These are phyloP conservation scores for Colletotrichum liaoningense DNA, from an alignment of 2,329 filamentous ascomycete species.

Conservation along the genomic window DNA sequence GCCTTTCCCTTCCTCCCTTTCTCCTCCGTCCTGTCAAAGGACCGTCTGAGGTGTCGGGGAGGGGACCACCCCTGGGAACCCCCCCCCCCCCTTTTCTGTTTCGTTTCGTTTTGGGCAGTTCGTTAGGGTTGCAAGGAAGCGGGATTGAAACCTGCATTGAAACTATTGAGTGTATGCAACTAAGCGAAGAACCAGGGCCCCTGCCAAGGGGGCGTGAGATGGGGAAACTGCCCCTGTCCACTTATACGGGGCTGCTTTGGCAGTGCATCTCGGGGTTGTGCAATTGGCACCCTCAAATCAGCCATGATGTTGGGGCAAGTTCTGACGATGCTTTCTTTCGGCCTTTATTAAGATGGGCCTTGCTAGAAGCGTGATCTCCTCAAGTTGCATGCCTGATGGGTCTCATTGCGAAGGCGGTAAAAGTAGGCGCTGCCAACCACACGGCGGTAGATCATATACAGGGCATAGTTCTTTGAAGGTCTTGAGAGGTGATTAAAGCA, in stretches of 20 bases:
- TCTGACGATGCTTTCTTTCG: background rate
- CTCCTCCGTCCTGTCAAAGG: background rate
- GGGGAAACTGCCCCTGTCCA: background rate
- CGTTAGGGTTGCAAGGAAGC: constrained; percentile 32
- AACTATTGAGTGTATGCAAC: constrained; percentile 19
- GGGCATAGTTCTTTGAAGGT: background rate
- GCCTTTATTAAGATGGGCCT: background rate
- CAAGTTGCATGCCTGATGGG: background rate
- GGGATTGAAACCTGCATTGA: constrained; percentile 12
- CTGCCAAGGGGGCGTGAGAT: background rate
- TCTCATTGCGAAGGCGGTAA: background rate
- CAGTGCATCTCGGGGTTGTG: background rate
- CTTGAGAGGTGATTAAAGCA: background rate
- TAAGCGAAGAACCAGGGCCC: background rate
- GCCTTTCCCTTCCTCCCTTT: background rate
- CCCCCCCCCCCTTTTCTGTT: constrained; percentile 20
- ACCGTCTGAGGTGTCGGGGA: background rate
- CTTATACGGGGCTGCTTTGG: background rate
- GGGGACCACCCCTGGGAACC: background rate
- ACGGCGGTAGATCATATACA: background rate
- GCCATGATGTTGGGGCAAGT: background rate
- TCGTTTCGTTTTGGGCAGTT: constrained; percentile 33
- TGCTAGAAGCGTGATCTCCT: background rate
- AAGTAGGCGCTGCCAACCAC: background rate
- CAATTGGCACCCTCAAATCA: background rate